These are phyloP conservation scores for Fagopyrum homotropicum DNA, from an alignment of 148 eudicot species.

Conservation along the genomic window DNA sequence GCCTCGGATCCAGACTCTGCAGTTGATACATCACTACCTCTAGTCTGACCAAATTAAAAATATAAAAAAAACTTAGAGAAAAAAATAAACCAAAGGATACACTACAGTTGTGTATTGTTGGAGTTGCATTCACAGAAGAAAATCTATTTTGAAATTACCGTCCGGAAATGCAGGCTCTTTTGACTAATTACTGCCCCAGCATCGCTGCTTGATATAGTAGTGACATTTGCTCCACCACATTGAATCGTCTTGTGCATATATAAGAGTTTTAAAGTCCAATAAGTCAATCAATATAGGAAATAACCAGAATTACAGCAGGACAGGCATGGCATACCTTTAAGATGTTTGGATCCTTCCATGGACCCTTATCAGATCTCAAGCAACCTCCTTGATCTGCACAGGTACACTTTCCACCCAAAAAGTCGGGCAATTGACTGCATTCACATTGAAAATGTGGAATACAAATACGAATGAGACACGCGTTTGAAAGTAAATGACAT, in stretches of 20 bases:
- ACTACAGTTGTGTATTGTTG: neutral
- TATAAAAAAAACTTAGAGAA: neutral
- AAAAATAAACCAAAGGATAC: neutral
- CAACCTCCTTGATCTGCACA: slow-evolving; percentile 80
- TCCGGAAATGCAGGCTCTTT: slow-evolving; percentile 17
- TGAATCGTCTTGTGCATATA: slow-evolving; percentile 30
- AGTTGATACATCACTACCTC: slow-evolving; percentile 24
- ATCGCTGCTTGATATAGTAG: slow-evolving; percentile 32
- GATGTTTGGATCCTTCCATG: slow-evolving; percentile 70
- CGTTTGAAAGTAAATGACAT: neutral
- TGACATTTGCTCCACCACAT: slow-evolving; percentile 33
- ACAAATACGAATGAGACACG: neutral
- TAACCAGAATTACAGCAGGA: neutral
- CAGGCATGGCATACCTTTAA: slow-evolving; percentile 35
- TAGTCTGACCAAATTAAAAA: slow-evolving; percentile 28
- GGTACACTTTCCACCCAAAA: slow-evolving; percentile 70
- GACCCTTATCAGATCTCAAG: slow-evolving; percentile 75
- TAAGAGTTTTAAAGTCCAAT: neutral
- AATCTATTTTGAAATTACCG: slow-evolving; percentile 26
- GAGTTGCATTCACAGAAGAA: neutral
- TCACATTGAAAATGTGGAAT: slow-evolving; percentile 14
- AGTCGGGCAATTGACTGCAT: slow-evolving; percentile 74
- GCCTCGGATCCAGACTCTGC: slow-evolving; percentile 50
- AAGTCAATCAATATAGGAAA: neutral
- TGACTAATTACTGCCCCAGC: slow-evolving; percentile 31